A percentile compares a stretch with the other conserved stretches of the same genome.
phyloP scores from a whole-genome alignment of 257 asterid species.

The Solanum medicagineum region DNA sequence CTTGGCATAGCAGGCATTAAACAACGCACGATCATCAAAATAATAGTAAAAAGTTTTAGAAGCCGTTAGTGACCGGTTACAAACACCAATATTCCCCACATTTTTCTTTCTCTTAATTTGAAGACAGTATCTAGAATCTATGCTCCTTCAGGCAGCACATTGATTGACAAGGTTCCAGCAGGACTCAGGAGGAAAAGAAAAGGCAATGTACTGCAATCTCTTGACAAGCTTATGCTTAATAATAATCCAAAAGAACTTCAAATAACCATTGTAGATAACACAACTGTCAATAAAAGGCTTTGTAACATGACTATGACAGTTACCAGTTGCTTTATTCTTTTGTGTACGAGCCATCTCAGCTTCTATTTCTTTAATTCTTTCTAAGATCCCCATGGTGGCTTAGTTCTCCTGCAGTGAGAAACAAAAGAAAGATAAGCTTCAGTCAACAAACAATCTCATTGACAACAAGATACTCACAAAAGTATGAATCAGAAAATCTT shows the following conservation, averaged over 20 bases:
- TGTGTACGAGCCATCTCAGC: slow-evolving; percentile 99
- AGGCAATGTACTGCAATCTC: background rate
- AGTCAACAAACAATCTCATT: background rate
- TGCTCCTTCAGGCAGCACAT: background rate
- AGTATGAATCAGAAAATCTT: background rate
- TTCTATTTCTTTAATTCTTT: slow-evolving; percentile 87
- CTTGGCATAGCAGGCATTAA: background rate
- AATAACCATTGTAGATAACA: background rate
- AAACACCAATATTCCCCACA: background rate
- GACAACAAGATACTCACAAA: background rate
- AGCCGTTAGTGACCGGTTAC: background rate
- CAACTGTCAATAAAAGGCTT: background rate
- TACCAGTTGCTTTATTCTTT: slow-evolving; percentile 97
- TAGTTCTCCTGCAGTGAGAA: slow-evolving; percentile 21
- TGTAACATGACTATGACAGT: background rate
- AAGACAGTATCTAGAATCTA: background rate
- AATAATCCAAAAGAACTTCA: background rate
- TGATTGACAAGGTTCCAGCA: background rate
- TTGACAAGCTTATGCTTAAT: background rate
- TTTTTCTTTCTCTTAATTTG: background rate
- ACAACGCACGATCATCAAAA: background rate
- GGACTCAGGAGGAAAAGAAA: background rate
- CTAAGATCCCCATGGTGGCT: slow-evolving; percentile 79
- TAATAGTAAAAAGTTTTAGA: background rate
- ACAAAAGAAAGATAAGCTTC: background rate